Conservation (phyloP, 2,329 filamentous ascomycete genomes). For the Orbilia quercus region DNA sequence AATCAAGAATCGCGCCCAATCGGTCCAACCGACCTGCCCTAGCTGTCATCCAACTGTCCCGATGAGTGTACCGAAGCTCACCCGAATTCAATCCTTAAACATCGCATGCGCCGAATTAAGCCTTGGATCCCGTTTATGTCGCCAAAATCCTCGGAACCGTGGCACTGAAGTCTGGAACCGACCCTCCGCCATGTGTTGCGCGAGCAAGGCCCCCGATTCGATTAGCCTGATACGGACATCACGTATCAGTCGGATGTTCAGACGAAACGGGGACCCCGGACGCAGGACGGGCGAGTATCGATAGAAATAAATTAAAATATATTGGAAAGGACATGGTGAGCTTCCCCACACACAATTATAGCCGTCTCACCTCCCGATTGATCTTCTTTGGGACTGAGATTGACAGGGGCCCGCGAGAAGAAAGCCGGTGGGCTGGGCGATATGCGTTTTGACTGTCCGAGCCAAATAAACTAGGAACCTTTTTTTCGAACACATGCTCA, state of each 20-base stretch:
- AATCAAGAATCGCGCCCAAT: background rate
- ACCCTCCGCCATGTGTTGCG: constrained; percentile 32
- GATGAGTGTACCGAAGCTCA: background rate
- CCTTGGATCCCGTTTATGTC: constrained; percentile 14
- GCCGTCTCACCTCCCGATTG: too few relatives aligned
- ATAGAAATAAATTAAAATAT: constrained; percentile 56
- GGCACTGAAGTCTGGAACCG: constrained; percentile 35
- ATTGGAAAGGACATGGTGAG: constrained; percentile 22
- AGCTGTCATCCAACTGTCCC: background rate
- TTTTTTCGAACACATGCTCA: constrained; percentile 1
- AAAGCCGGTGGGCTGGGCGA: constrained; percentile 9
- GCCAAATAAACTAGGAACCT: constrained; percentile 6
- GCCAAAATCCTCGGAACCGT: constrained; percentile 1
- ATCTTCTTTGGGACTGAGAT: too few relatives aligned
- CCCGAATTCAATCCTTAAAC: background rate
- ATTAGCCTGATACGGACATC: constrained; percentile 37
- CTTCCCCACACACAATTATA: constrained; percentile 39
- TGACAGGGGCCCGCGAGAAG: constrained; percentile 11
- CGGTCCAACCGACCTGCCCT: constrained; percentile 13
- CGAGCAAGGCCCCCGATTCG: constrained; percentile 15
- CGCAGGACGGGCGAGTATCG: constrained; percentile 26
- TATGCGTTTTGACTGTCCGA: constrained; percentile 31
- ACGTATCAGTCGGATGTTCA: constrained; percentile 39
- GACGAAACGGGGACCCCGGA: constrained; percentile 28
- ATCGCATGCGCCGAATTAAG: background rate